Conservation (phyloP, 23 red algal genomes). For the Gracilaria caudata region DNA sequence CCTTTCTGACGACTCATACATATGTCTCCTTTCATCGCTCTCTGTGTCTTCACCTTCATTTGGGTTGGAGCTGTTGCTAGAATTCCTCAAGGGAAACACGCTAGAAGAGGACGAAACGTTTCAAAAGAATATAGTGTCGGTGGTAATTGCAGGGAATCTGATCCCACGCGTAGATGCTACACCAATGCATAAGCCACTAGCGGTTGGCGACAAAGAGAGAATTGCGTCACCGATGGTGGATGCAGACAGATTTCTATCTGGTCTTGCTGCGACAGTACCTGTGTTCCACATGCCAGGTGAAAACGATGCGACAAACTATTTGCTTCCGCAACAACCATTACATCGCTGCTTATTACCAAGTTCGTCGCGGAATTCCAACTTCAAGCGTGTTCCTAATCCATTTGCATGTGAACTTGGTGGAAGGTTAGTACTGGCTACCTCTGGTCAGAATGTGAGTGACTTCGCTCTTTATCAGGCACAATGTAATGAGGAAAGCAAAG, state of each 20-base stretch:
- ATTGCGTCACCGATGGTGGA: conserved; percentile 46
- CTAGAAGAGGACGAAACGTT: conserved; percentile 32
- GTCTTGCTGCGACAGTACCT: conserved; percentile 32
- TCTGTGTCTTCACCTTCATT: conserved; percentile 16
- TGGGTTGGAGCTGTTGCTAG: conserved; percentile 32
- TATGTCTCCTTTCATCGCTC: conserved; percentile 54
- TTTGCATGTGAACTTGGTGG: conserved; percentile 44
- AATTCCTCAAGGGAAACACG: conserved; percentile 57
- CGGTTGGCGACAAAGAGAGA: conserved; percentile 34
- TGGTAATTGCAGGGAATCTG: conserved; percentile 62
- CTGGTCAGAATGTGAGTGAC: conserved; percentile 68
- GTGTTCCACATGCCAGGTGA: conserved; percentile 70
- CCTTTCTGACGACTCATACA: neutral
- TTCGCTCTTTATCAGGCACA: conserved; percentile 42
- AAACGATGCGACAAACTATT: conserved; percentile 63
- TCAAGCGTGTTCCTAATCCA: conserved; percentile 64
- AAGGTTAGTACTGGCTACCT: conserved; percentile 49
- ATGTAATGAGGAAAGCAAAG: neutral
- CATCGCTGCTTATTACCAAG: conserved; percentile 69
- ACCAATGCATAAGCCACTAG: conserved; percentile 38
- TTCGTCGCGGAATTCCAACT: conserved; percentile 29
- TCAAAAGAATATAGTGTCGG: conserved; percentile 22
- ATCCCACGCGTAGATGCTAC: conserved; percentile 11
- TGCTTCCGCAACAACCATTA: conserved; percentile 72
- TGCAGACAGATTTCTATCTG: conserved; percentile 62